Evolutionary conservation across 179 eudicot genomes (phyloP).

Genomic region (Pouteria campechiana): DNA sequence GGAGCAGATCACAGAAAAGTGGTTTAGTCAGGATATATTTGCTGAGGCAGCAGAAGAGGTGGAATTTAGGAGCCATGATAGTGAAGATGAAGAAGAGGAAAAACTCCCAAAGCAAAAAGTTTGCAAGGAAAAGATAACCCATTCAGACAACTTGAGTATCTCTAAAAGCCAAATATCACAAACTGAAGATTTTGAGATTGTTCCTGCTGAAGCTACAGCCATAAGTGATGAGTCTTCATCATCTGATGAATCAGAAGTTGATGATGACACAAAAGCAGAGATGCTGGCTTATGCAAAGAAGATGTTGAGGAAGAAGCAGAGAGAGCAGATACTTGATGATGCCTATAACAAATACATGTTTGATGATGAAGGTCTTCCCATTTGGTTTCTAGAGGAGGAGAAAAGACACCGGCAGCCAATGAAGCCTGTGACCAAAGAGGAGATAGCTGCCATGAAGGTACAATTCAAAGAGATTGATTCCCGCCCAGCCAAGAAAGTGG

Average conservation of each 20-base stretch:
- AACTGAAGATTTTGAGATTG: conserved; percentile 71
- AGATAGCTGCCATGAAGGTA: conserved; percentile 57
- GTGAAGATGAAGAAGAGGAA: conserved; percentile 37
- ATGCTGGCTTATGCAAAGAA: conserved; percentile 72
- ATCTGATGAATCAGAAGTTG: conserved; percentile 57
- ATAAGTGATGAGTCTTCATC: conserved; percentile 72
- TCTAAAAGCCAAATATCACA: conserved; percentile 4
- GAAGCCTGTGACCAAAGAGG: conserved; percentile 73
- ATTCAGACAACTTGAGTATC: conserved; percentile 2
- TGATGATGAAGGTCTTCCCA: conserved; percentile 58
- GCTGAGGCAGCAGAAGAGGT: conserved; percentile 49
- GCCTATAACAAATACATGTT: conserved; percentile 78
- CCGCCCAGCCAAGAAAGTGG: conserved; percentile 88
- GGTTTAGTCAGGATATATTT: conserved; percentile 79
- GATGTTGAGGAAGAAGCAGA: conserved; percentile 61
- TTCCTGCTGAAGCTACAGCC: conserved; percentile 70
- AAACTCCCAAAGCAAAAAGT: conserved; percentile 10
- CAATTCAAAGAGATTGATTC: conserved; percentile 69
- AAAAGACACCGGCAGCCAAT: conserved; percentile 36
- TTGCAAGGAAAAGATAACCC: conserved; percentile 15
- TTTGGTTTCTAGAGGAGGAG: conserved; percentile 78
- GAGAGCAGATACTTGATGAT: conserved; percentile 62
- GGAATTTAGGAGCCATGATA: conserved; percentile 23
- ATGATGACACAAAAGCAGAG: conserved; percentile 57
- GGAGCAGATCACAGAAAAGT: conserved; percentile 51